Base-by-base conservation (phyloP, 768 basidiomycete species). In the Phylloporus arenicola region DNA sequence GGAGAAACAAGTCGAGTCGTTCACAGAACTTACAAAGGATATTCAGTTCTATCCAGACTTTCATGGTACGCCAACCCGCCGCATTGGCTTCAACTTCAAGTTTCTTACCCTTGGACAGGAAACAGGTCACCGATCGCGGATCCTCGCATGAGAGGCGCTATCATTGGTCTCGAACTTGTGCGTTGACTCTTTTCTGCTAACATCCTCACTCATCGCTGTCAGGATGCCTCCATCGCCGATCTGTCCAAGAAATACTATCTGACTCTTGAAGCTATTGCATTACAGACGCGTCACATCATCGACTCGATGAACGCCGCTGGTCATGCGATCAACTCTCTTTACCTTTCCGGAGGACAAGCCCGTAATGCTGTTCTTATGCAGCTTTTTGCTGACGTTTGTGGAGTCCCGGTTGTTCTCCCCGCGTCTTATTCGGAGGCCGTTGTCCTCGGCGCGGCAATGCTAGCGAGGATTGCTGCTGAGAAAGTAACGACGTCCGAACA, bases 111-210 rank as follows among this genome's bases (percentile, higher is more conserved):
- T 8, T 27, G 33, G 42, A 20, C 68, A 93, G 93, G 95, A 34
- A 99, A 99, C 68, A 79, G 96, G 53, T 97, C 94, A 1, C 96
- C 96, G 1, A 83, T 98, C 40, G 95, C 95, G 2, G 96, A 99
- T 65, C 78, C 90, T n/a, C 82, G 79, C 47, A 96, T 98, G 95
- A 78, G 88, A 33, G 96, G 96, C 17, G 87, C 92, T 44, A 84
- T 98, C 51, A 76, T 84, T 48, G 96, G 96, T 27, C 79, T 98
- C 41, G 78, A 85, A 42, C 81, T 98, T 47, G 86, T 83, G 61
- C 33, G 75, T 64, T 4, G 4, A 14, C 19, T 17, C 29, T 27
- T 30, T 35, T 12, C 24, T 19, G 17, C 4, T 43, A 33, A 11
- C 5, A 29, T 2, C 5, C 39, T 11, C 38, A 16, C 45, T 55